Evolutionary conservation across 2,329 filamentous ascomycete species (phyloP).

Genomic region (Monilinia aucupariae): DNA sequence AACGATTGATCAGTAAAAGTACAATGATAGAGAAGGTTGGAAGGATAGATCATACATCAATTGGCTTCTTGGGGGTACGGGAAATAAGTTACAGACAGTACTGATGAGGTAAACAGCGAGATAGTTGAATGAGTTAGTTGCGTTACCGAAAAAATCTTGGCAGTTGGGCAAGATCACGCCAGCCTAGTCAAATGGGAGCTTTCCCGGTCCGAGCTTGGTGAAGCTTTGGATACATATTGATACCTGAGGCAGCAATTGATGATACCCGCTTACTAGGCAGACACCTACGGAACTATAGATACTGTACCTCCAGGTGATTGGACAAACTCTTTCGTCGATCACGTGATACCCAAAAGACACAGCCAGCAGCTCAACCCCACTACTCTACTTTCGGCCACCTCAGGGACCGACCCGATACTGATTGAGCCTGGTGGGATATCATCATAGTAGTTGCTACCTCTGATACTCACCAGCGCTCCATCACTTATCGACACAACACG

Average conservation of each 20-base stretch:
- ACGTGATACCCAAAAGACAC: too few species aligned
- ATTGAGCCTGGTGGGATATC: background rate
- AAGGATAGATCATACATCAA: background rate
- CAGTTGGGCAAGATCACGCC: background rate
- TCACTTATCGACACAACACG: background rate
- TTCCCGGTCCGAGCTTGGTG: background rate
- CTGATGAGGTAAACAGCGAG: background rate
- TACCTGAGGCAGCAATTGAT: background rate
- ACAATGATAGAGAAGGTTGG: background rate
- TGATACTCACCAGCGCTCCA: too few species aligned
- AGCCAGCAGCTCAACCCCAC: background rate
- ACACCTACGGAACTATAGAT: too few species aligned
- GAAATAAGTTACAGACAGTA: background rate
- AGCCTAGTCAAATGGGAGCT: background rate
- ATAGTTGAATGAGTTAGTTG: constrained; percentile 4
- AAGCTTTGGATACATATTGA: background rate
- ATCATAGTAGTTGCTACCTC: background rate
- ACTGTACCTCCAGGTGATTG: too few species aligned
- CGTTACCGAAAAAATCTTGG: constrained; percentile 7
- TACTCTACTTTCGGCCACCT: background rate
- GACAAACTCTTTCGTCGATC: too few species aligned
- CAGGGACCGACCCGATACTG: background rate
- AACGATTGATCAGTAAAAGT: background rate
- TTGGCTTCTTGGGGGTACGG: background rate
- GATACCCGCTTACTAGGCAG: too few species aligned